phyloP scores from a whole-genome alignment of 164 flowering plant species.

The Amborella trichopoda region DNA sequence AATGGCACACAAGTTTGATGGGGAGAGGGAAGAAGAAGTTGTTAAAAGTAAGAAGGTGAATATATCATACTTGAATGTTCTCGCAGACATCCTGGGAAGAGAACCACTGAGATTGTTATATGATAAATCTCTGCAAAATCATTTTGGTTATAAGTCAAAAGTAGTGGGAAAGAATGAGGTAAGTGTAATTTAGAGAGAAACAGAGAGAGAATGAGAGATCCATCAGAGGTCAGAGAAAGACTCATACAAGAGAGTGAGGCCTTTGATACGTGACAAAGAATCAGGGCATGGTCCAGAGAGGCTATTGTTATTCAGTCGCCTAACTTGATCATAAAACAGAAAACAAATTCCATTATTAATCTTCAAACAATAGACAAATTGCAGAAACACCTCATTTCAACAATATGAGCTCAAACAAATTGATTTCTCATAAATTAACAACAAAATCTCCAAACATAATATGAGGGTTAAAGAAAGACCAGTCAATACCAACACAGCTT shows the following conservation, averaged over 20 bases:
- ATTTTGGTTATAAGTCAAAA: too few relatives aligned
- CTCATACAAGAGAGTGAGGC: conserved; percentile 83
- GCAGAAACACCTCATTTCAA: too few relatives aligned
- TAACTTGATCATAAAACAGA: conserved; percentile 28
- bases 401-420: too few relatives aligned
- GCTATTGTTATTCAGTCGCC: conserved; percentile 88
- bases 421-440: too few relatives aligned
- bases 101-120: conserved; percentile 91
- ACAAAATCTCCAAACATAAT: too few relatives aligned
- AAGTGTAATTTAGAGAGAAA: too few relatives aligned
- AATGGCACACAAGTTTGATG: neutral
- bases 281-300: conserved; percentile 71
- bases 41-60: too few relatives aligned
- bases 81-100: conserved; percentile 74
- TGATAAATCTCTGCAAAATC: conserved; percentile 66
- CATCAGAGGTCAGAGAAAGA: conserved; percentile 5
- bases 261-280: conserved; percentile 47
- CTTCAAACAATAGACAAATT: too few relatives aligned
- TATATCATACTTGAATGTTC: conserved; percentile 67
- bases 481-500: too few relatives aligned
- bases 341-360: too few relatives aligned
- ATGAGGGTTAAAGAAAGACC: too few relatives aligned
- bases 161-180: too few relatives aligned
- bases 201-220: conserved; percentile 5
- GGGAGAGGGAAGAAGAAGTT: neutral